Conservation (phyloP, 1,284 basidiomycete genomes). For the Puccinia horiana region DNA sequence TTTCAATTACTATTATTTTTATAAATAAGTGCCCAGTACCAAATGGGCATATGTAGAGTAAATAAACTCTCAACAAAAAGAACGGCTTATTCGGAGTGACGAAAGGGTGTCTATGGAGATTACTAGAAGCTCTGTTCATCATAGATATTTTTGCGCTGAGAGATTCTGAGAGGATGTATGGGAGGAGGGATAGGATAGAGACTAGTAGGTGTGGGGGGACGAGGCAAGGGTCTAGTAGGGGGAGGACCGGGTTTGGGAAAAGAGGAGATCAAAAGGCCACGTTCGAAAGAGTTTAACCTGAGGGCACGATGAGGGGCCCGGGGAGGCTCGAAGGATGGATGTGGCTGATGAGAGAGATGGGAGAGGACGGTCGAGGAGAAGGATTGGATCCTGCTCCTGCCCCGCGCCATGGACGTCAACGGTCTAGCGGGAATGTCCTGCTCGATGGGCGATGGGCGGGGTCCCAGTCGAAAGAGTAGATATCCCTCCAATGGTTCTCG, state of each 20-base stretch:
- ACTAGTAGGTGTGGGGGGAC: neutral
- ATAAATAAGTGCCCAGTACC: too few relatives aligned
- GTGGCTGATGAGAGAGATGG: neutral
- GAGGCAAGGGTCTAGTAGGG: neutral
- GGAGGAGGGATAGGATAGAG: constrained; percentile 3
- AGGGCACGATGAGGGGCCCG: neutral
- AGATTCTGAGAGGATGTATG: neutral
- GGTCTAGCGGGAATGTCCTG: neutral
- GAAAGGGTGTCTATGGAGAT: neutral
- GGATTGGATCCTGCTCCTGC: neutral
- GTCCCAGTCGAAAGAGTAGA: neutral
- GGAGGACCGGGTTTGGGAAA: neutral
- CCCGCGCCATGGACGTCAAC: neutral
- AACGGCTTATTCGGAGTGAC: too few relatives aligned
- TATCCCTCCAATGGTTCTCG: neutral
- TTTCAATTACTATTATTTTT: too few relatives aligned
- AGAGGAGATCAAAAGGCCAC: neutral
- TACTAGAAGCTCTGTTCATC: neutral
- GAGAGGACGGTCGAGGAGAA: neutral
- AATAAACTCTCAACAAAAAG: neutral
- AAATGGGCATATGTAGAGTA: too few relatives aligned
- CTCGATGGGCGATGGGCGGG: neutral
- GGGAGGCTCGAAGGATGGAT: neutral
- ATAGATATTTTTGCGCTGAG: neutral
- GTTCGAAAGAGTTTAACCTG: neutral